Evolutionary conservation across 768 basidiomycete species (phyloP).

Genomic region (Agrocybe pediades): DNA sequence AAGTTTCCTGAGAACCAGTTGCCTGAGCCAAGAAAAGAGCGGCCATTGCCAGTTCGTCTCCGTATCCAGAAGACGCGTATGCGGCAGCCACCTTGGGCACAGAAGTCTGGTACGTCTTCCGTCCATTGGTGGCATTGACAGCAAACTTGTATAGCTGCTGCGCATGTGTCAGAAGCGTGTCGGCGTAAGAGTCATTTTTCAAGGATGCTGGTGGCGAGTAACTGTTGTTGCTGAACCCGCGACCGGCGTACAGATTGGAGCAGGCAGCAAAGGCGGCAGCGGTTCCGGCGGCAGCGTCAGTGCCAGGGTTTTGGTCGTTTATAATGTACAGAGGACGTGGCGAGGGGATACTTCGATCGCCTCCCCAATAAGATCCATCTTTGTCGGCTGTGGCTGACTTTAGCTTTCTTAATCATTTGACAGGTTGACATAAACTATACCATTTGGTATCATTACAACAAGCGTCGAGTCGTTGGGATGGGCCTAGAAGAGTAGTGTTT

Average conservation of each 20-base stretch:
- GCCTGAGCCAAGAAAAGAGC: slow-evolving; percentile 78
- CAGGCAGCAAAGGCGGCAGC: slow-evolving; percentile 89
- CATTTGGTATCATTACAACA: slow-evolving; percentile 74
- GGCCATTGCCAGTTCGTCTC: slow-evolving; percentile 75
- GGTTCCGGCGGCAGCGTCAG: slow-evolving; percentile 83
- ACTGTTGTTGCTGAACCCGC: slow-evolving; percentile 48
- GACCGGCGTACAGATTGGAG: slow-evolving; percentile 75
- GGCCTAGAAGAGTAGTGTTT: slow-evolving; percentile 50
- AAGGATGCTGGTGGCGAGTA: slow-evolving; percentile 67
- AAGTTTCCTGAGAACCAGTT: slow-evolving; percentile 59
- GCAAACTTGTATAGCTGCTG: slow-evolving; percentile 77
- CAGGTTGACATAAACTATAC: slow-evolving; percentile 33
- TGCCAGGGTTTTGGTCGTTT: slow-evolving; percentile 80
- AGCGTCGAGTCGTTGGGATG: slow-evolving; percentile 75
- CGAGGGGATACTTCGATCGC: slow-evolving; percentile 73
- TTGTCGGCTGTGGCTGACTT: slow-evolving; percentile 41
- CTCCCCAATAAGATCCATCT: slow-evolving; percentile 89
- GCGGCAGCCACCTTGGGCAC: slow-evolving; percentile 63
- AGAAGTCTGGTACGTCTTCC: slow-evolving; percentile 66
- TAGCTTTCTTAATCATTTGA: slow-evolving; percentile 3
- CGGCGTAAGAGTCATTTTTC: slow-evolving; percentile 71
- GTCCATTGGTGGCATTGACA: slow-evolving; percentile 60
- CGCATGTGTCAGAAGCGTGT: slow-evolving; percentile 72
- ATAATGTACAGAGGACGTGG: slow-evolving; percentile 79
- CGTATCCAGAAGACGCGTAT: slow-evolving; percentile 73